phyloP scores from a whole-genome alignment of 164 flowering plant genomes.

The Annona squamosa region DNA sequence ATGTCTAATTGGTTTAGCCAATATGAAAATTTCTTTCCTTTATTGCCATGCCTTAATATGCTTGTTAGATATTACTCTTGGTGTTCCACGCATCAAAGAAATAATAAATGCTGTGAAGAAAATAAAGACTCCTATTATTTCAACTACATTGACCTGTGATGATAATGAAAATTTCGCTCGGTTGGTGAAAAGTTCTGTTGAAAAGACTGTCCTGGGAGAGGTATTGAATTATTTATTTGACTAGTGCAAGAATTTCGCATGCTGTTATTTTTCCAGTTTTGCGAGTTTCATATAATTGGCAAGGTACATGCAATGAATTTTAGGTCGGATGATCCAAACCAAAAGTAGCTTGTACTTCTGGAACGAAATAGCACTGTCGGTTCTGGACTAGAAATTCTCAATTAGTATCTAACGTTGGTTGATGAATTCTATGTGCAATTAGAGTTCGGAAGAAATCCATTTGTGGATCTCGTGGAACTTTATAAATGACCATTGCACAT shows the following conservation, averaged over 20 bases:
- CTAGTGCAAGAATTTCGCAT: background rate
- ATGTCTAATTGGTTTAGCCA: background rate
- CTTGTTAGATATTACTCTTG: constrained; percentile 78
- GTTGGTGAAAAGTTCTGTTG: constrained; percentile 59
- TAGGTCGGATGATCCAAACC: too few species aligned
- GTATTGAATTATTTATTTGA: constrained; percentile 22
- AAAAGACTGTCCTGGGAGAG: constrained; percentile 77
- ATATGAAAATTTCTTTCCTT: background rate
- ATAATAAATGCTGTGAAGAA: constrained; percentile 82
- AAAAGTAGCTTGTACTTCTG: too few species aligned
- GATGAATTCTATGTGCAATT: too few species aligned
- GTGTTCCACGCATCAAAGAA: constrained; percentile 96
- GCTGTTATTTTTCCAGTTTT: background rate
- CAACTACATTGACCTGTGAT: constrained; percentile 51
- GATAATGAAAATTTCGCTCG: constrained; percentile 40
- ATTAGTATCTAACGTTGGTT: too few species aligned
- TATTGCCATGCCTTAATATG: constrained; percentile 26
- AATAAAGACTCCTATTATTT: constrained; percentile 87
- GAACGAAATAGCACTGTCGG: too few species aligned
- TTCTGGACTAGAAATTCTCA: too few species aligned
- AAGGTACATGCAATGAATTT: background rate
- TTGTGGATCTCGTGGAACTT: too few species aligned
- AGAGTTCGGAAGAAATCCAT: too few species aligned
- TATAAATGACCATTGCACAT: too few species aligned
- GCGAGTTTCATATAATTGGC: background rate